A percentile compares a stretch with the other conserved stretches of the same genome.
Evolutionary conservation across 192 early-diverging fungal species (phyloP).

Genomic region (Coemansia reversa): DNA sequence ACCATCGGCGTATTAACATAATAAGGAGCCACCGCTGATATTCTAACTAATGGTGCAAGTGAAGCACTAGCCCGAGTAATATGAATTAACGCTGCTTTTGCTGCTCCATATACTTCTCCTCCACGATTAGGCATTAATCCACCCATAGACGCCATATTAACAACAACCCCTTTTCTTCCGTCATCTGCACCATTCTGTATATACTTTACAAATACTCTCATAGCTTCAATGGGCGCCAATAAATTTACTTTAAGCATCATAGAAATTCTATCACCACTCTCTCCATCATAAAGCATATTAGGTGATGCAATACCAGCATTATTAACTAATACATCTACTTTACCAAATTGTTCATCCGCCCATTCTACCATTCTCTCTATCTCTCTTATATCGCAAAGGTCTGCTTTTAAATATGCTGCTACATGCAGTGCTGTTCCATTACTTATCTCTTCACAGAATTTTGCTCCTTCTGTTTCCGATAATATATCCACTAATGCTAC

Average conservation of each 20-base stretch:
- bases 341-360: conserved; percentile 23
- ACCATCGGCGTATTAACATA: conserved; percentile 51
- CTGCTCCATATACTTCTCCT: conserved; percentile 47
- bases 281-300: conserved; percentile 29
- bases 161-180: conserved; percentile 15
- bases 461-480: neutral
- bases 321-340: conserved; percentile 36
- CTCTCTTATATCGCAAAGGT: conserved; percentile 14
- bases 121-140: conserved; percentile 39
- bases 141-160: conserved; percentile 48
- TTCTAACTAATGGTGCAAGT: conserved; percentile 29
- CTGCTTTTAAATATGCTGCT: conserved; percentile 19
- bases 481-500: conserved; percentile 38
- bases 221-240: conserved; percentile 38
- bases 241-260: conserved; percentile 35
- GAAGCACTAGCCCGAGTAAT: conserved; percentile 33
- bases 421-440: neutral
- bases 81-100: conserved; percentile 41
- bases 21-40: conserved; percentile 41
- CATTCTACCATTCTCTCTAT: conserved; percentile 21
- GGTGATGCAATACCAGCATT: conserved; percentile 42
- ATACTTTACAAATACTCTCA: conserved; percentile 31
- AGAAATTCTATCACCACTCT: conserved; percentile 24
- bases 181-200: neutral
- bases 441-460: conserved; percentile 20